Conservation (phyloP, 768 basidiomycete species). For the Sutorius australiensis region DNA sequence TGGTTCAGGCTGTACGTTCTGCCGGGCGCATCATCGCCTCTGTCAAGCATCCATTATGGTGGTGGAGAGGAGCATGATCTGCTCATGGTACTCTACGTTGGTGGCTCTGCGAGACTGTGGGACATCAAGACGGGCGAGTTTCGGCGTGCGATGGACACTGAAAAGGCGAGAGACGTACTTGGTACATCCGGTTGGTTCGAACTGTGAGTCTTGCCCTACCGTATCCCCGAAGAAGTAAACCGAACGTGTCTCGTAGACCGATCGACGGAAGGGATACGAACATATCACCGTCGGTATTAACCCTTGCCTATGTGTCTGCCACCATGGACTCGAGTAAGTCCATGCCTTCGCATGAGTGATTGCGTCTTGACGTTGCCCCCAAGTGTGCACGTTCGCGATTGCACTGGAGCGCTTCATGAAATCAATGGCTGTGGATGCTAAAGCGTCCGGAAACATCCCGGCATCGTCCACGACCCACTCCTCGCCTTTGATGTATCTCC, state of each 20-base stretch:
- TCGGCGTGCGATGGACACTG: slow-evolving; percentile 72
- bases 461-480: slow-evolving; percentile 35
- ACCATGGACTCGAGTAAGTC: slow-evolving; percentile 25
- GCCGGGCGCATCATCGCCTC: slow-evolving; percentile 72
- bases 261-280: slow-evolving; percentile 28
- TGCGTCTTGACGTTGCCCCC: slow-evolving; percentile 17
- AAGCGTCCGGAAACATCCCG: slow-evolving; percentile 46
- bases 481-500: slow-evolving; percentile 51
- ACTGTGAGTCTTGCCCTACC: slow-evolving; percentile 43
- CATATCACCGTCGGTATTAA: slow-evolving; percentile 24
- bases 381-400: slow-evolving; percentile 49
- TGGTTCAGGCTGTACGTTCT: slow-evolving; percentile 65
- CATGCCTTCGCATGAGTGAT: slow-evolving; percentile 8
- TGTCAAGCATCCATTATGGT: slow-evolving; percentile 60
- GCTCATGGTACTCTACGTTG: slow-evolving; percentile 70
- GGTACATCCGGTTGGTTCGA: slow-evolving; percentile 69
- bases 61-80: slow-evolving; percentile 50
- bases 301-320: slow-evolving; percentile 16
- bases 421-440: slow-evolving; percentile 46
- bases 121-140: slow-evolving; percentile 80
- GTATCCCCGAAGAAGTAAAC: background rate
- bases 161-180: slow-evolving; percentile 75
- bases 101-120: slow-evolving; percentile 82
- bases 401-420: slow-evolving; percentile 51
- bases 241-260: slow-evolving; percentile 10